A percentile compares a stretch with the other conserved stretches of the same genome.
These are phyloP conservation scores for Dendrostoma leiphaemia DNA, from an alignment of 2,329 filamentous ascomycete genomes.

Conservation along the genomic window DNA sequence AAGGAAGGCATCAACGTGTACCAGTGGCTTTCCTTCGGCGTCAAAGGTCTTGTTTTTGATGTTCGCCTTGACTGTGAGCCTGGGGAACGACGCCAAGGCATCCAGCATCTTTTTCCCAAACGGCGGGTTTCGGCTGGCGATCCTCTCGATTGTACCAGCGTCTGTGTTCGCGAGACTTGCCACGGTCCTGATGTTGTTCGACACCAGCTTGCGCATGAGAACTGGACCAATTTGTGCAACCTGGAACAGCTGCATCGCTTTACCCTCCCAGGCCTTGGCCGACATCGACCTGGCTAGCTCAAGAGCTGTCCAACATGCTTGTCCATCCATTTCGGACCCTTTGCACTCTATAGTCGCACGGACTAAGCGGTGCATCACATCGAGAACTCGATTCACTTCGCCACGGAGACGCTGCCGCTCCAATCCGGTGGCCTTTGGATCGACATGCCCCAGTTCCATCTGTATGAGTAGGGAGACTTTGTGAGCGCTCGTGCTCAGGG, in stretches of 20 bases:
- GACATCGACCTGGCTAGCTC: slow-evolving; percentile 76
- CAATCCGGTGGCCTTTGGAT: slow-evolving; percentile 37
- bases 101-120: slow-evolving; percentile 72
- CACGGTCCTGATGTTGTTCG: slow-evolving; percentile 69
- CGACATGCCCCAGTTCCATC: slow-evolving; percentile 60
- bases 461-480: slow-evolving; percentile 81
- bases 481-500: slow-evolving; percentile 63
- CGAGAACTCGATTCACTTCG: slow-evolving; percentile 50
- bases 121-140: slow-evolving; percentile 77
- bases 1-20: slow-evolving; percentile 65
- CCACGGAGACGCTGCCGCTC: slow-evolving; percentile 1
- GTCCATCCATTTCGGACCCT: slow-evolving; percentile 56
- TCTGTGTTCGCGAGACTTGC: slow-evolving; percentile 67
- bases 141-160: slow-evolving; percentile 70
- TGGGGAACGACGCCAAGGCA: slow-evolving; percentile 68
- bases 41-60: background rate
- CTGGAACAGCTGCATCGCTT: slow-evolving; percentile 77
- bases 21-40: slow-evolving; percentile 27
- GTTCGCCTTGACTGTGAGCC: slow-evolving; percentile 37
- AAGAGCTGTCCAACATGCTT: slow-evolving; percentile 66
- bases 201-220: slow-evolving; percentile 70
- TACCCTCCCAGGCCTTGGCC: slow-evolving; percentile 78
- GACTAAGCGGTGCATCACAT: slow-evolving; percentile 66
- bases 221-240: slow-evolving; percentile 75
- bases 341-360: slow-evolving; percentile 78